Evolutionary conservation across 257 asterid genomes (phyloP).

Genomic region (Fraxinus excelsior): DNA sequence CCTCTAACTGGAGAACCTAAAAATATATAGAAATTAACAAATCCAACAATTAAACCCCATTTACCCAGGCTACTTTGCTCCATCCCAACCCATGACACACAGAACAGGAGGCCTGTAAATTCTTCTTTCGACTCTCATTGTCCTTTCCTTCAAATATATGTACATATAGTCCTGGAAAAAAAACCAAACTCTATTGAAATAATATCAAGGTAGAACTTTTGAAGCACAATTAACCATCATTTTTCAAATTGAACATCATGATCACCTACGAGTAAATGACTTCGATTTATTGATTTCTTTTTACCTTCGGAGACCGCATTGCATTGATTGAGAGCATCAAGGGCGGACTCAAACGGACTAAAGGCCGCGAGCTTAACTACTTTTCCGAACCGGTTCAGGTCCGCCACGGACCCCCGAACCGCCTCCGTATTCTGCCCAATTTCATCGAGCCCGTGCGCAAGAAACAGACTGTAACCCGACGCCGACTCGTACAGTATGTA

Average conservation of each 20-base stretch:
- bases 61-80: not conserved
- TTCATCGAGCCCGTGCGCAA: constrained; percentile 76
- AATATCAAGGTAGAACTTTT: not conserved
- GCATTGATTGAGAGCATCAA: constrained; percentile 90
- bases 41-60: not conserved
- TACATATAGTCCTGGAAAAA: not conserved
- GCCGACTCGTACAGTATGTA: constrained; percentile 78
- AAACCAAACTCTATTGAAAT: not conserved
- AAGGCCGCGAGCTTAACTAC: constrained; percentile 74
- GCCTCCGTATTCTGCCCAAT: constrained; percentile 91
- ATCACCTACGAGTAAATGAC: not conserved
- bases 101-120: not conserved
- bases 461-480: constrained; percentile 67
- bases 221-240: not conserved
- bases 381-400: constrained; percentile 78
- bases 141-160: not conserved
- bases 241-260: not conserved
- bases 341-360: constrained; percentile 81
- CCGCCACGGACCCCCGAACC: constrained; percentile 68
- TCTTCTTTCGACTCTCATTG: not conserved
- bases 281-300: not conserved
- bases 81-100: not conserved
- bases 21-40: not conserved
- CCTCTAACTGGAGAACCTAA: not conserved
- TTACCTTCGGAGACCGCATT: constrained; percentile 91